These are phyloP conservation scores for Colletotrichum camelliae DNA, from an alignment of 2,329 filamentous ascomycete species.

Conservation along the genomic window DNA sequence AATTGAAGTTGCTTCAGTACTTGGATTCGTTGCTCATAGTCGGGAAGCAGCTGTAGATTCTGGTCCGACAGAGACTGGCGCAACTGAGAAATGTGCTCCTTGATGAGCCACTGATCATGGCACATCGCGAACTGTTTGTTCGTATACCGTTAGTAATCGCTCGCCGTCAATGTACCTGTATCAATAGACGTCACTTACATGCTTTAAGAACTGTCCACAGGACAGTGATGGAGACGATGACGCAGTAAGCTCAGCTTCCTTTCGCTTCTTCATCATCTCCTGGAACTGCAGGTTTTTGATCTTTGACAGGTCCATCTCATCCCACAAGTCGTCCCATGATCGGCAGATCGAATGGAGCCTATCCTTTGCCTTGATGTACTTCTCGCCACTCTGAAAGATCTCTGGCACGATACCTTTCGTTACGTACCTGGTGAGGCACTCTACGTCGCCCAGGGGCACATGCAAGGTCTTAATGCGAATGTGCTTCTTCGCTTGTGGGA, in stretches of 20 bases:
- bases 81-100: constrained; percentile 88
- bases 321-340: constrained; percentile 80
- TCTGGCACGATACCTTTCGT: constrained; percentile 65
- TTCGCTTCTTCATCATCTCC: constrained; percentile 77
- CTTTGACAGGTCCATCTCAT: constrained; percentile 81
- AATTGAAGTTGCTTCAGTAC: constrained; percentile 93
- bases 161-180: not conserved
- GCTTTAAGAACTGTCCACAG: constrained; percentile 84
- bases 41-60: constrained; percentile 91
- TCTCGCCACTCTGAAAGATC: constrained; percentile 60
- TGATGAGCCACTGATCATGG: constrained; percentile 95
- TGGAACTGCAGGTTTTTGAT: constrained; percentile 84
- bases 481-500: constrained; percentile 71
- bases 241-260: constrained; percentile 66
- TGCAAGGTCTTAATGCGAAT: constrained; percentile 72
- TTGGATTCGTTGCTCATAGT: constrained; percentile 93
- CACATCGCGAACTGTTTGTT: constrained; percentile 85
- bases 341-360: constrained; percentile 72
- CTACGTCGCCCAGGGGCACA: constrained; percentile 78
- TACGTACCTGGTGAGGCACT: constrained; percentile 79
- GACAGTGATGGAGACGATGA: constrained; percentile 68
- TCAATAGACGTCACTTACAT: constrained; percentile 66
- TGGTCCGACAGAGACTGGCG: constrained; percentile 93
- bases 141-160: constrained; percentile 4
- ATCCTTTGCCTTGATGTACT: constrained; percentile 62